Evolutionary conservation across 2,329 filamentous ascomycete species (phyloP), one percentile per base, ranked within the genome.

Genomic region (Ascochyta lentis): DNA sequence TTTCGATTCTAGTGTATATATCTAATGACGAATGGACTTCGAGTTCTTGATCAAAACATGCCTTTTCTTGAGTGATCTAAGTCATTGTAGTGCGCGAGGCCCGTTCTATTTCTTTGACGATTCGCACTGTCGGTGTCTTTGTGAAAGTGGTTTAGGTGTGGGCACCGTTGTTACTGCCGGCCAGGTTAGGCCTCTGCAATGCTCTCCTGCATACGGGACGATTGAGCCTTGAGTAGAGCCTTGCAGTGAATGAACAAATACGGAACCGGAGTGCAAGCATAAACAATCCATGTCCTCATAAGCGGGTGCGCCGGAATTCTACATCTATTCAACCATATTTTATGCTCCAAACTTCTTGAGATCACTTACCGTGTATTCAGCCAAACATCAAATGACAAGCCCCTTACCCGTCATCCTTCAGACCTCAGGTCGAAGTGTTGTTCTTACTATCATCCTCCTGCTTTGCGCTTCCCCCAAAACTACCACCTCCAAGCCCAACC

Each of bases 1-100:
- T 15, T 54, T 54, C 51, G 45, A 39, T 59, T 56, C 56, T 31
- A 43, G 24, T 59, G 53, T 59, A 53, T 53, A 59, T 59, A 59
- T 44, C 43, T 47, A 53, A 42, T 50, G 49, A 40, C 39, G 27
- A 54, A 49, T 40, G 45, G 51, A 54, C 33, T 12, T 49, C 15
- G 45, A 29, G 38, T 44, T 49, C 39, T 27, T 54, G 51, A 41
- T 35, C 33, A 35, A 16, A 19, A 35, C 8, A 16, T 16, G 15
- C 12, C 7, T 16, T 6, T 16, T 35, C n/a, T 10, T 10, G 33
- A 7, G 33, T 35, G 33, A 16, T n/a, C 15, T 34, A 6, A 6
- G 15, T 35, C 15, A 7, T 9, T 7, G 16, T 6, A 3, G 15
- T 35, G 33, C 5, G 16, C 16, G 29, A 4, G 2, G 13, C 10